These are phyloP conservation scores for Oryza meyeriana DNA, from an alignment of 176 grass and related monocot species.

Conservation along the genomic window DNA sequence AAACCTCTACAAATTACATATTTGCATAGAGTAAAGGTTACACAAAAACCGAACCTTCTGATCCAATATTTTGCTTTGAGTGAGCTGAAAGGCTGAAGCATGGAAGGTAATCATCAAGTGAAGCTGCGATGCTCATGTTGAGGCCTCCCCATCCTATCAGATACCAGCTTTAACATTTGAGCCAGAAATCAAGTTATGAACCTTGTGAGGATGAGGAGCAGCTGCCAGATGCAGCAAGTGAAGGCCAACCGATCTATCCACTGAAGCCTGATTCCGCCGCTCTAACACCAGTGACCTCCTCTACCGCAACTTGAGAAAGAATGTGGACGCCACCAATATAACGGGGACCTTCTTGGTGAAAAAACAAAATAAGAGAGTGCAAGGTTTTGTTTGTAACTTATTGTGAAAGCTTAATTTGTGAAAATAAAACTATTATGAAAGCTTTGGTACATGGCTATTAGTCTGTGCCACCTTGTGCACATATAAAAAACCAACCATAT, in stretches of 20 bases:
- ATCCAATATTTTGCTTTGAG: neutral
- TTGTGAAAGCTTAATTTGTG: no score
- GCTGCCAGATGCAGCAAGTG: constrained; percentile 45
- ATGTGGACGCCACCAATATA: constrained; percentile 77
- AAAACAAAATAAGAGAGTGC: neutral
- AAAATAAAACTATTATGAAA: no score
- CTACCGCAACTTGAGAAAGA: constrained; percentile 70
- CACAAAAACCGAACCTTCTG: neutral
- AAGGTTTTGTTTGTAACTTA: no score
- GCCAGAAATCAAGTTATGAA: constrained; percentile 69
- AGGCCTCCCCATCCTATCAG: neutral
- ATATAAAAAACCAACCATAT: constrained; percentile 89
- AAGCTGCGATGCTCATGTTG: neutral
- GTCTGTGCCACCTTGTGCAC: constrained; percentile 84
- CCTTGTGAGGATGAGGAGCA: constrained; percentile 65
- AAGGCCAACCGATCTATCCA: constrained; percentile 70
- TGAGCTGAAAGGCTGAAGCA: neutral
- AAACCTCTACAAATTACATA: neutral
- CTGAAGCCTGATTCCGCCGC: constrained; percentile 90
- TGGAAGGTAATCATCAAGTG: neutral
- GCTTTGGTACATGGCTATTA: constrained; percentile 65
- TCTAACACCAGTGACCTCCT: constrained; percentile 72
- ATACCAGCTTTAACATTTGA: neutral
- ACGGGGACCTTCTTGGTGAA: constrained; percentile 60
- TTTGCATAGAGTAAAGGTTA: neutral